phyloP scores from a whole-genome alignment of 2,329 filamentous ascomycete species.

The Botrytis medusae region DNA sequence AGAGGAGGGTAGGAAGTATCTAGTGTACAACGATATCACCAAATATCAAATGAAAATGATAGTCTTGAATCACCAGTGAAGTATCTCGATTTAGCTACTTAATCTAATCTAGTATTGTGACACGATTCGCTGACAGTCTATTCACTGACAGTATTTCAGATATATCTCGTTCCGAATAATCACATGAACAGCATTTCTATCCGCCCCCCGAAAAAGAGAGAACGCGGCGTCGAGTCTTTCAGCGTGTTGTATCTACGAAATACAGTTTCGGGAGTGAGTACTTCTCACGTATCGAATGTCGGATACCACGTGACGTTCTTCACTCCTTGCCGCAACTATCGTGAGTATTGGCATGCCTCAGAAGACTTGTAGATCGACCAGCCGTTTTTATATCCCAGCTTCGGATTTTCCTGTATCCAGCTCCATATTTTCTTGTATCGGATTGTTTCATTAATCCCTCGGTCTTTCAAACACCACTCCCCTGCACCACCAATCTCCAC shows the following conservation, averaged over 20 bases:
- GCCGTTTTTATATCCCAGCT: too few relatives aligned
- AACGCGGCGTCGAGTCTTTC: fast-evolving
- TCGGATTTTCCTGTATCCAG: neutral
- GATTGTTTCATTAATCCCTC: neutral
- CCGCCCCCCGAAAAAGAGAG: fast-evolving
- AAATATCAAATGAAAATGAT: neutral
- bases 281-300: neutral
- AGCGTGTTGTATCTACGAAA: too few relatives aligned
- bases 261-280: neutral
- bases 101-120: neutral
- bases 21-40: neutral
- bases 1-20: neutral
- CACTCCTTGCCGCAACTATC: neutral
- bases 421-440: neutral
- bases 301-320: neutral
- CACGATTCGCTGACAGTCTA: neutral
- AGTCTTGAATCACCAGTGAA: neutral
- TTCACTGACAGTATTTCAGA: neutral
- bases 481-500: conserved; percentile 3
- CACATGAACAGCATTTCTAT: too few relatives aligned
- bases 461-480: conserved; percentile 5
- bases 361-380: neutral
- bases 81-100: neutral
- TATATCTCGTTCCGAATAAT: neutral
- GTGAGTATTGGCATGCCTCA: neutral